phyloP scores from a whole-genome alignment of 2,329 filamentous ascomycete species.

The Thermothelomyces thermophilus region DNA sequence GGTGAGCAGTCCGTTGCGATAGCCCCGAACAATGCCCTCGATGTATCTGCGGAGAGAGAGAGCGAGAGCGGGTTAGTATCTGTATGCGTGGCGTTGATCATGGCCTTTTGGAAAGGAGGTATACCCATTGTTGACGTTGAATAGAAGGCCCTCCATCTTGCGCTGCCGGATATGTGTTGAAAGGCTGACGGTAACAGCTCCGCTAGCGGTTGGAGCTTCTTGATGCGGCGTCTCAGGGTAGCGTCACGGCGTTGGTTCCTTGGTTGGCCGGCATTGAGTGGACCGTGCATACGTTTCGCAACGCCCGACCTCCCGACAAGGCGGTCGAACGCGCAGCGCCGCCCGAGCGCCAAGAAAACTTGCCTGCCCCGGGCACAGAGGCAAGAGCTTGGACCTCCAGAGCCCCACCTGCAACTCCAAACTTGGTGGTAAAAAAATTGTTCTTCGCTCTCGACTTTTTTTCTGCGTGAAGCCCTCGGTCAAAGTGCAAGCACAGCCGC shows the following conservation, averaged over 20 bases:
- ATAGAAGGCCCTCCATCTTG: slow-evolving; percentile 84
- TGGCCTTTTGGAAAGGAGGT: slow-evolving; percentile 26
- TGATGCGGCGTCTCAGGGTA: slow-evolving; percentile 16
- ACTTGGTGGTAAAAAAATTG: slow-evolving; percentile 34
- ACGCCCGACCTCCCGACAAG: no score
- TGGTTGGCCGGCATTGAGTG: slow-evolving; percentile 13
- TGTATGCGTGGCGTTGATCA: background rate
- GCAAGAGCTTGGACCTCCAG: slow-evolving; percentile 19
- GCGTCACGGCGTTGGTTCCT: slow-evolving; percentile 10
- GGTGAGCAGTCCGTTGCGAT: slow-evolving; percentile 88
- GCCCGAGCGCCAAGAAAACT: slow-evolving; percentile 4
- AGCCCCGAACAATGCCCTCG: slow-evolving; percentile 94
- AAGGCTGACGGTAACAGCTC: slow-evolving; percentile 16
- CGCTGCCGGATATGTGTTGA: slow-evolving; percentile 12
- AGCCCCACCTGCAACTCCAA: slow-evolving; percentile 23
- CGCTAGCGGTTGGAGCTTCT: slow-evolving; percentile 15
- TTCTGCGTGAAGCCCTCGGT: slow-evolving; percentile 27
- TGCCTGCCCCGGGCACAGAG: background rate
- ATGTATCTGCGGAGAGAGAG: slow-evolving; percentile 62
- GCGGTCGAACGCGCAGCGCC: no score
- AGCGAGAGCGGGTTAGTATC: slow-evolving; percentile 1
- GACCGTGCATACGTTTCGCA: slow-evolving; percentile 12
- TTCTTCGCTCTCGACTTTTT: slow-evolving; percentile 30
- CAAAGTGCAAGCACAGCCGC: slow-evolving; percentile 23
- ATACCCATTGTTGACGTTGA: slow-evolving; percentile 90